These are phyloP conservation scores for Fusarium tanahbumbuense DNA, from an alignment of 2,329 filamentous ascomycete species.

Conservation along the genomic window DNA sequence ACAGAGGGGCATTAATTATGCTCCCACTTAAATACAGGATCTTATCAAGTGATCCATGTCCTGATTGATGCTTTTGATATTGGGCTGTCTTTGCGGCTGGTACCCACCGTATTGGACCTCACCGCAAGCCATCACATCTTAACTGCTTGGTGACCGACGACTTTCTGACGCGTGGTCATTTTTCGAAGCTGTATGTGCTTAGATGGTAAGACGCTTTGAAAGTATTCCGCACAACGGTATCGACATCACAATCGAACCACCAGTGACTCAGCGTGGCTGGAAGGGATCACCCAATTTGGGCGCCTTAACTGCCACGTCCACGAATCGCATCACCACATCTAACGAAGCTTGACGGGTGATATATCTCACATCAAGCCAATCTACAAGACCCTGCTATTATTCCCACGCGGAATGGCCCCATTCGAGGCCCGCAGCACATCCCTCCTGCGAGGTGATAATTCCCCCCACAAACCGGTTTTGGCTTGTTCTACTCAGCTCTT, in stretches of 20 bases:
- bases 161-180: conserved; percentile 12
- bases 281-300: conserved; percentile 14
- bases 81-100: conserved; percentile 2
- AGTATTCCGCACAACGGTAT: background rate
- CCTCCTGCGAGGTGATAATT: conserved; percentile 33
- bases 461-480: conserved; percentile 39
- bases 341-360: conserved; percentile 11
- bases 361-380: conserved; percentile 1
- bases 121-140: conserved; percentile 30
- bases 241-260: conserved; percentile 36
- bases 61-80: conserved; percentile 24
- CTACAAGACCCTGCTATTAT: conserved; percentile 6
- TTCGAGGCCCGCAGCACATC: conserved; percentile 38
- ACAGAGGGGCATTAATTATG: background rate
- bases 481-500: conserved; percentile 12
- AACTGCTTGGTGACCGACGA: background rate
- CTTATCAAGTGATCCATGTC: conserved; percentile 15
- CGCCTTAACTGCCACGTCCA: conserved; percentile 7
- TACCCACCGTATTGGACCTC: conserved; percentile 24
- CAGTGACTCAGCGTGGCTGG: conserved; percentile 27
- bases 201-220: background rate
- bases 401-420: conserved; percentile 10
- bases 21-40: conserved; percentile 14
- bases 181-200: conserved; percentile 6
- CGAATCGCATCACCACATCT: conserved; percentile 21